Evolutionary conservation across 1,284 basidiomycete genomes (phyloP), one percentile per base, ranked within the genome.

Genomic region (Puccinia coronata): DNA sequence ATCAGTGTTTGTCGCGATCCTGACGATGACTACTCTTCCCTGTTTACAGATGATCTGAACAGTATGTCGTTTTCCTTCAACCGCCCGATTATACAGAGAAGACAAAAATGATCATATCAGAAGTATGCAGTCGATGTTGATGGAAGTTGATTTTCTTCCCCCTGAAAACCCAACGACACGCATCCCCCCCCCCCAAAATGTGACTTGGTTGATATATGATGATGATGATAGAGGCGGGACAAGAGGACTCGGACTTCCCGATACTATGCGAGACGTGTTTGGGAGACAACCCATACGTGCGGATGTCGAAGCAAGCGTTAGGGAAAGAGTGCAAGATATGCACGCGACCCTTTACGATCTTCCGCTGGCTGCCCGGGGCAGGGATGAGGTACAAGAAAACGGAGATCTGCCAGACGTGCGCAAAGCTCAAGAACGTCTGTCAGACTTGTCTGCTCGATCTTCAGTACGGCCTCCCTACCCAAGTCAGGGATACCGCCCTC

Each of bases 381-480:
- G 96, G 95, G 59, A 92, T 92, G 86, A 91, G 97, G 57, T 97
- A 92, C 90, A 99, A 99, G 89, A 94, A 95, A 84, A 99, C 97
- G 5, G 96, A 98, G 83, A 92, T 99, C 83, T 99, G 97, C 87
- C 95, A 97, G 86, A 98, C 97, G 0, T 99, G 97, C 85, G 94
- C 96, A 53, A 99, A 98, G 89, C 92, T 98, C 84, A 98, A 98
- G 89, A 98, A 99, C 85, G 93, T 97, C 59, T 99, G 97, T 88
- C 97, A 99, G 88, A 98, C 96, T 0, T 99, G 97, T 87, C 88
- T 99, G 39, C 89, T 99, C 49, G 97, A 99, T 86, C 90, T 87
- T 23, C 95, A 98, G 87, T 99, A 95, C 84, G 94, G 94, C 23
- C 88, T 99, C 65, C 97, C 97, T 0, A 96, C 95, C 0, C 97